A percentile compares a stretch with the other conserved stretches of the same genome.
phyloP scores from a whole-genome alignment of 805 yeast genomes.

The Metschnikowia chrysomelidarum region DNA sequence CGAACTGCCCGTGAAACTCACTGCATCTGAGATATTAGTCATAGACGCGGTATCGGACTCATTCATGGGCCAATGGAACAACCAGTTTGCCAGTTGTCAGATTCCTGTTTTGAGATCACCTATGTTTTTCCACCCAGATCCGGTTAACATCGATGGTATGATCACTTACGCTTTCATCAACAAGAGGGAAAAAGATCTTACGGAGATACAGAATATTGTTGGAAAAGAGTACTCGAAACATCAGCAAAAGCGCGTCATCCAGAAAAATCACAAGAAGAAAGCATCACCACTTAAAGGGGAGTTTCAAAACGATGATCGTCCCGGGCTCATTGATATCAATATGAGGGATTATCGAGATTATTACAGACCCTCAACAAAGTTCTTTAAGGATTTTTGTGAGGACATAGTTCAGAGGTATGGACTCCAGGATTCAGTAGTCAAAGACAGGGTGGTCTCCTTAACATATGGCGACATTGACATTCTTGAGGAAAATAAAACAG shows the following conservation, averaged over 20 bases:
- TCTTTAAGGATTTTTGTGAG: conserved; percentile 40
- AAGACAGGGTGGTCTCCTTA: conserved; percentile 35
- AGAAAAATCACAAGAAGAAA: conserved; percentile 17
- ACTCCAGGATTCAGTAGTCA: conserved; percentile 26
- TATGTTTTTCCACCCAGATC: conserved; percentile 49
- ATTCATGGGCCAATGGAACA: conserved; percentile 45
- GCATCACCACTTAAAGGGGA: conserved; percentile 19
- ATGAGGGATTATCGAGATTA: conserved; percentile 45
- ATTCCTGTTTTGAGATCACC: conserved; percentile 45
- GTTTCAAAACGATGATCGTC: conserved; percentile 23
- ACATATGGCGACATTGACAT: conserved; percentile 26
- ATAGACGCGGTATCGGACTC: conserved; percentile 32
- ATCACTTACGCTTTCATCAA: conserved; percentile 36
- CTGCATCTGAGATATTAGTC: conserved; percentile 32
- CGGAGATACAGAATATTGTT: conserved; percentile 43
- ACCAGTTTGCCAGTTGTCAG: conserved; percentile 40
- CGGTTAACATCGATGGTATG: conserved; percentile 43
- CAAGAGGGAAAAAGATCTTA: conserved; percentile 34
- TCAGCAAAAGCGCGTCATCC: conserved; percentile 31
- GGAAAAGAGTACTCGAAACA: conserved; percentile 46
- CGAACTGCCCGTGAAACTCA: conserved; percentile 10
- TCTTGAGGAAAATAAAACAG: conserved; percentile 22
- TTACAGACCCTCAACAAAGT: conserved; percentile 40
- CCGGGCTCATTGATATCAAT: conserved; percentile 41
- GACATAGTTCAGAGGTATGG: conserved; percentile 33